Percentiles rank a stretch among this genome's conserved stretches.
Conservation (phyloP, 2,329 filamentous ascomycete species). For the Xylaria sp. region DNA sequence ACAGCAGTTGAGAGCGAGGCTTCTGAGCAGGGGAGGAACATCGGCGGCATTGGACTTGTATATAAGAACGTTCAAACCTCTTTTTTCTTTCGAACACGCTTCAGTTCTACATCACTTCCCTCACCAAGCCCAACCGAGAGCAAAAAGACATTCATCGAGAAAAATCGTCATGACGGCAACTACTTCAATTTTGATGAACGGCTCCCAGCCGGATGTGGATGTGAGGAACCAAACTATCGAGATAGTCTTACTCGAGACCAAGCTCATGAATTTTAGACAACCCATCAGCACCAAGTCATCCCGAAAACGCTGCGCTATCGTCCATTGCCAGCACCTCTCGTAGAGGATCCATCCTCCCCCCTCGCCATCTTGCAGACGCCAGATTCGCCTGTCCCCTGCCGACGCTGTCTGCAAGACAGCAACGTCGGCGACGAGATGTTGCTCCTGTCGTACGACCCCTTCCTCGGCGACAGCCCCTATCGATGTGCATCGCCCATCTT, state of each 20-base stretch:
- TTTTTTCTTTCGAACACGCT: not conserved
- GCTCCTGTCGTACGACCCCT: conserved; percentile 35
- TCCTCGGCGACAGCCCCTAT: conserved; percentile 36
- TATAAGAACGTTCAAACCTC: conserved; percentile 17
- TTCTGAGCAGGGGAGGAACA: not conserved
- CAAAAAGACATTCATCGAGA: not conserved
- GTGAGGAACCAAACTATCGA: conserved; percentile 12
- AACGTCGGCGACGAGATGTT: conserved; percentile 32
- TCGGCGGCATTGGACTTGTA: not conserved
- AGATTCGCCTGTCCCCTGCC: conserved; percentile 27
- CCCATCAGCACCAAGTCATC: conserved; percentile 1
- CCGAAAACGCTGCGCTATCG: conserved; percentile 29
- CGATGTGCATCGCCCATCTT: conserved; percentile 33
- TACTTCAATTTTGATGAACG: conserved; percentile 9
- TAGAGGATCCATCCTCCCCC: not conserved
- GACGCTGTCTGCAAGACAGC: conserved; percentile 32
- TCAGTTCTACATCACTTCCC: not conserved
- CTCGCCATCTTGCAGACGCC: conserved; percentile 16
- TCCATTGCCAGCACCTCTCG: conserved; percentile 26
- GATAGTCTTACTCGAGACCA: not conserved
- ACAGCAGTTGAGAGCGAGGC: conserved; percentile 9
- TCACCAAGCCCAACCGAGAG: not conserved
- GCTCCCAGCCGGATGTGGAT: conserved; percentile 5
- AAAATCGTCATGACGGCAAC: conserved; percentile 2
- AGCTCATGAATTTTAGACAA: conserved; percentile 1